These are phyloP conservation scores for Plenodomus tracheiphilus DNA, from an alignment of 2,329 filamentous ascomycete species.

Conservation along the genomic window DNA sequence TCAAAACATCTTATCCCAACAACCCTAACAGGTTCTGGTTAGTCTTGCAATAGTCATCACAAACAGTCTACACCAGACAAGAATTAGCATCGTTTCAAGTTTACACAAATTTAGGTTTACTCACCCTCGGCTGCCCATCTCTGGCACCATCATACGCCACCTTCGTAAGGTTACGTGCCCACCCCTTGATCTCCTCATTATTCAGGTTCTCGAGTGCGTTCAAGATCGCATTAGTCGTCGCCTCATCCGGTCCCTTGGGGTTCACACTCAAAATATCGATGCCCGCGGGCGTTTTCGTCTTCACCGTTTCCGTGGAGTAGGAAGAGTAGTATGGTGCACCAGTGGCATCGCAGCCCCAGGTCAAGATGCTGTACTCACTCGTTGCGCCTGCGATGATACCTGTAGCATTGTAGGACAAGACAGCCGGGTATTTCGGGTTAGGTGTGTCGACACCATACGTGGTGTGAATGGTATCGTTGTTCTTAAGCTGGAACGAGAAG, in stretches of 20 bases:
- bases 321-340: constrained; percentile 12
- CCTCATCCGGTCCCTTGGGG: constrained; percentile 9
- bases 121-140: constrained; percentile 5
- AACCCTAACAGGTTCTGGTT: constrained; percentile 11
- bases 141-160: constrained; percentile 15
- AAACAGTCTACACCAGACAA: constrained; percentile 6
- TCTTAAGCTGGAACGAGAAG: constrained; percentile 20
- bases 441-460: constrained; percentile 20
- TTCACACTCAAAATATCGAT: constrained; percentile 21
- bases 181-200: constrained; percentile 8
- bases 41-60: constrained; percentile 20
- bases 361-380: constrained; percentile 14
- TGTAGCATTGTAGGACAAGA: constrained; percentile 13
- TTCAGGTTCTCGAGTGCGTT: constrained; percentile 5
- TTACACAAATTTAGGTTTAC: too few relatives aligned
- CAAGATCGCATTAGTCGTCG: constrained; percentile 7
- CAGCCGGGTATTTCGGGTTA: background rate
- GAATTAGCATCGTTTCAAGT: background rate
- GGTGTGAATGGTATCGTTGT: constrained; percentile 15
- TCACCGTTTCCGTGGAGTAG: constrained; percentile 12
- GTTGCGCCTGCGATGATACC: constrained; percentile 16
- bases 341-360: constrained; percentile 21
- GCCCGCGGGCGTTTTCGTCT: constrained; percentile 13
- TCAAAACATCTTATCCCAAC: background rate
- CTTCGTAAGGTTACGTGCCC: constrained; percentile 3